Evolutionary conservation across 2,329 filamentous ascomycete species (phyloP), one percentile per base, ranked within the genome.

Genomic region (Boeremia lycopersici): DNA sequence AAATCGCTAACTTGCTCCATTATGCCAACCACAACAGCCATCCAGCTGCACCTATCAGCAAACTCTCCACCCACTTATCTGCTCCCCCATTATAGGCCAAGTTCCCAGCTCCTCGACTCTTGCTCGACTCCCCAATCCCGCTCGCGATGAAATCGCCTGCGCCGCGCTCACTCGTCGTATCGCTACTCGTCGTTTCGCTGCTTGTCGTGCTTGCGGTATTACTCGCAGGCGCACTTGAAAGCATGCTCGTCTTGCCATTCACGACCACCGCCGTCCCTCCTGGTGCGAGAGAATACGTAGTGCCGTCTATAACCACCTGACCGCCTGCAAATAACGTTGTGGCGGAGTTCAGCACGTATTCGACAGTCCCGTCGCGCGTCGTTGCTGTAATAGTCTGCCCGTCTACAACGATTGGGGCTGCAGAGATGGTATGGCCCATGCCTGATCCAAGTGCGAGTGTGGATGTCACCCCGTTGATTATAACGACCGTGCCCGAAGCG

Each of bases 161-260:
- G 8, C 52, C 52, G 15, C 52, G 52, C 42, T 55, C 52, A 13
- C 46, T 50, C 25, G 52, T 42, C 5, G 19, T 23, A 2, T 23
- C 19, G 19, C 19, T 23, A 23, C 19, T 23, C 19, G 19, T 23
- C 19, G 19, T 23, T 23, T 23, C 19, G 19, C 19, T 23, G 19
- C 19, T 23, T 19, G 23, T 73, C 0, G 64, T 60, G 8, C 53
- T 68, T 9, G 68, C 69, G 46, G 60, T 69, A 23, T 66, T 71
- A 29, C 60, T 69, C 28, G 67, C 68, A 0, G 70, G 69, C 6
- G 51, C 40, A 2, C 45, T 64, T 0, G 64, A 57, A 7, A 74
- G 57, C 4, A 54, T 62, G 40, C 69, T 72, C 15, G 71, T 73
- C 26, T 63, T 62, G 0, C 71, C 71, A n/a, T 75, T 67, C 17